Base-by-base conservation (phyloP, 2,329 filamentous ascomycete species). In the Pseudogymnoascus sp. region DNA sequence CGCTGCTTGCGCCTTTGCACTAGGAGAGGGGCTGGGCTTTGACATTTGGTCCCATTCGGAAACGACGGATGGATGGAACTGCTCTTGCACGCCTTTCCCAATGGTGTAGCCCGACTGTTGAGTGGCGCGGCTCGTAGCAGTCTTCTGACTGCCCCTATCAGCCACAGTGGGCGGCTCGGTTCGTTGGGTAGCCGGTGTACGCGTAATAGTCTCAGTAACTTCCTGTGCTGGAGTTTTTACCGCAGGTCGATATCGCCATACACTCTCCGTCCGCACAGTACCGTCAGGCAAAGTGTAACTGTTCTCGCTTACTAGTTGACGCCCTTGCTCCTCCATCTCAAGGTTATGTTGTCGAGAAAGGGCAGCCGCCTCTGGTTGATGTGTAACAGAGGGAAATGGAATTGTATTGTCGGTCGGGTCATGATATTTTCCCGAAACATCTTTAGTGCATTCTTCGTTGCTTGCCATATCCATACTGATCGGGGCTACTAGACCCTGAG, bases 1-100 rank as follows among this genome's bases (percentile, higher is more conserved):
- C 8, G 37, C 25, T 30, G 18, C 57, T 38, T 58, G 12, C 4
- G 25, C 57, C 12, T 37, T 37, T 58, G n/a, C 57, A 58, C 25
- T 37, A 14, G 57, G 57, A 25, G 57, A 37, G 6, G 57, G 57
- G 12, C 37, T 28, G 22, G 57, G 57, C 57, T 58, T 38, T 6
- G 57, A 39, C 32, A 58, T 18, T 58, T 58, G 57, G 37, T 58
- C 37, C 57, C 57, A 58, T 28, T 38, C 57, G 9, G 57, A 37
- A 11, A 58, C 32, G 6, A 30, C 57, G 16, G 37, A 39, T 12
- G 57, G 32, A 14, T 37, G 57, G 18, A 37, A 25, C 32, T 37
- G 32, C 20, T 37, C 57, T n/a, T 37, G 18, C 16, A 12, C 7
- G 18, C 32, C 32, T 11, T 12, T 30, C 25, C 57, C 37, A 39